Evolutionary conservation across 2,329 filamentous ascomycete genomes (phyloP).

Genomic region (Thelonectria discophora): DNA sequence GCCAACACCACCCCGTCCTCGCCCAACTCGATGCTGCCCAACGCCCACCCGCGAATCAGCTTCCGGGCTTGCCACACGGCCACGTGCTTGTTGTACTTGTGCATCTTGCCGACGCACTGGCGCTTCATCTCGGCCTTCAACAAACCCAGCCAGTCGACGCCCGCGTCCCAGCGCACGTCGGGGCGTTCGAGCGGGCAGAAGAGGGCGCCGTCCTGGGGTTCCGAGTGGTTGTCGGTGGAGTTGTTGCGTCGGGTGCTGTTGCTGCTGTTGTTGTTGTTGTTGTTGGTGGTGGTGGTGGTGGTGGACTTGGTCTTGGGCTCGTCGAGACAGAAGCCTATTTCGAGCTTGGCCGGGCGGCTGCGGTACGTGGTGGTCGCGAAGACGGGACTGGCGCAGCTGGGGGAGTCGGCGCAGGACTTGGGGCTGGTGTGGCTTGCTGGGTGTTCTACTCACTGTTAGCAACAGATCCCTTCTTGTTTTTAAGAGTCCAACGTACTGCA

Average conservation of each 20-base stretch:
- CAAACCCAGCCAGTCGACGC: conserved; percentile 32
- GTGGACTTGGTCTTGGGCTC: conserved; percentile 28
- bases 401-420: conserved; percentile 29
- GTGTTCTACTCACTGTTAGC: conserved; percentile 20
- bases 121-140: conserved; percentile 34
- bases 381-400: conserved; percentile 33
- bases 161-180: conserved; percentile 40
- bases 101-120: conserved; percentile 39
- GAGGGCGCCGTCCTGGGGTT: conserved; percentile 25
- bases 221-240: too few species aligned
- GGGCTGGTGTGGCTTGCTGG: conserved; percentile 26
- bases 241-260: too few species aligned
- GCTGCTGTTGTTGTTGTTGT: not conserved
- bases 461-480: not conserved
- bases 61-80: conserved; percentile 44
- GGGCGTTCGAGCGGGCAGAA: conserved; percentile 42
- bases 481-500: conserved; percentile 41
- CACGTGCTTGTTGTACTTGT: conserved; percentile 45
- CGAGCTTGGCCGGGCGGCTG: conserved; percentile 41
- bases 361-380: conserved; percentile 41
- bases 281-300: too few species aligned
- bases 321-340: conserved; percentile 40
- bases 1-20: conserved; percentile 30
- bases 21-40: conserved; percentile 40
- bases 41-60: conserved; percentile 38